Conservation (phyloP, 2,329 filamentous ascomycete genomes). For the Penicillium sp. region DNA sequence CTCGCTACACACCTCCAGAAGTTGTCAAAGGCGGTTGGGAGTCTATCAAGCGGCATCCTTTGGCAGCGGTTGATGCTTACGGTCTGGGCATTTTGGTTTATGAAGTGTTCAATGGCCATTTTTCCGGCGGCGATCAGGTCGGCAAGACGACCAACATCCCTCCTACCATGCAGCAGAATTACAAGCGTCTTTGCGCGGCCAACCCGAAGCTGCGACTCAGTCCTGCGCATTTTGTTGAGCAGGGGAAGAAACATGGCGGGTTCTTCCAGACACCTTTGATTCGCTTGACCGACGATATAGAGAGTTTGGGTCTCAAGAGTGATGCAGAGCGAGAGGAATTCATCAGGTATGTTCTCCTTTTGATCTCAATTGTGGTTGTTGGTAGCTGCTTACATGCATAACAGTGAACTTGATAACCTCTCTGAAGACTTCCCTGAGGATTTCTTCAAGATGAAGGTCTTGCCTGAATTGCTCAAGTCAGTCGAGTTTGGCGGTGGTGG, state of each 20-base stretch:
- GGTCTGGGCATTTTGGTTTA: conserved; percentile 78
- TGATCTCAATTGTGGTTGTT: neutral
- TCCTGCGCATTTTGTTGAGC: conserved; percentile 80
- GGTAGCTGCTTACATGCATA: conserved; percentile 6
- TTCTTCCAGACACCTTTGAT: conserved; percentile 95
- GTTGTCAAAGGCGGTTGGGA: conserved; percentile 87
- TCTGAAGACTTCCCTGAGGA: conserved; percentile 95
- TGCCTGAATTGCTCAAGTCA: conserved; percentile 93
- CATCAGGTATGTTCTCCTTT: conserved; percentile 55
- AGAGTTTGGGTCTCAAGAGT: conserved; percentile 83
- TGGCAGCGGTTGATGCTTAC: conserved; percentile 81
- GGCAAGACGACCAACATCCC: conserved; percentile 83
- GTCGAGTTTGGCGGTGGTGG: conserved; percentile 98
- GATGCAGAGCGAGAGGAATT: conserved; percentile 81
- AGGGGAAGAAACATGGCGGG: conserved; percentile 72
- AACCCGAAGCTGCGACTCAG: conserved; percentile 87
- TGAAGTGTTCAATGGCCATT: conserved; percentile 87
- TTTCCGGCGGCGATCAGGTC: conserved; percentile 69
- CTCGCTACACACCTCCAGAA: conserved; percentile 81
- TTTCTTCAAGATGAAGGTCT: conserved; percentile 94
- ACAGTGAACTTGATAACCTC: conserved; percentile 71
- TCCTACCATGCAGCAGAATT: conserved; percentile 81
- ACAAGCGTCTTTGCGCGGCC: conserved; percentile 80
- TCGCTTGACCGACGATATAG: conserved; percentile 84
- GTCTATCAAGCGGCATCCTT: conserved; percentile 73